Evolutionary conservation across 805 yeast genomes (phyloP), one percentile per base, ranked within the genome.

Genomic region (Priceomyces carsonii): DNA sequence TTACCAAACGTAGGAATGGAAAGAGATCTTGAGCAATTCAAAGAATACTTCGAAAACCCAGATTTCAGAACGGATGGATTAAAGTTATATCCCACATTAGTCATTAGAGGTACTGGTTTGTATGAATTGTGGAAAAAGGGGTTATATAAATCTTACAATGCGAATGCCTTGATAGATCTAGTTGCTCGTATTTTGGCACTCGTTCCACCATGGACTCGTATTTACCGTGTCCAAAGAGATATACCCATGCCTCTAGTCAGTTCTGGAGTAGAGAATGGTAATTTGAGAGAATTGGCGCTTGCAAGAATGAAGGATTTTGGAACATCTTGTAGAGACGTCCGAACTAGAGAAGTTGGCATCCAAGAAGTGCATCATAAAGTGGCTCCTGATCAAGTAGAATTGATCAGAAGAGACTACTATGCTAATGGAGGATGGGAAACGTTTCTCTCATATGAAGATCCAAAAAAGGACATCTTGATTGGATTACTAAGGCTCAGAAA

Each of bases 351-450:
- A 66, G 99, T 93, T 18, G 99, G 99, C 42, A 93, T 93, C 39
- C 98, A 93, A 61, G 99, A 93, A 56, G 98, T 93, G 3, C 99
- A 93, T 59, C 95, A 90, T 59, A 89, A 89, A 58, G 95, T 93
- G 16, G 85, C 85, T 29, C 99, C 99, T 0, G 98, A 93, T 56
- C 98, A 93, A 61, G 96, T 93, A 12, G 99, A 93, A 62, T 69
- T 93, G 36, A 85, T 93, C 36, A 78, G 99, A 59, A 79, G 99
- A 57, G 99, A 93, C 58, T 93, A 93, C 63, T 84, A 85, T 48
- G 99, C 99, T 27, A 93, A 93, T 55, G 98, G 95, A 16, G 97
- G 97, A 14, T 93, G 98, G 98, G 98, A 93, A 66, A 93, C 99
- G 0, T 93, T 93, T 59, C 66, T 93, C 42, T 81, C 95, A 10